Base-by-base conservation (phyloP, 257 asterid genomes). In the Solanum etuberosum region DNA sequence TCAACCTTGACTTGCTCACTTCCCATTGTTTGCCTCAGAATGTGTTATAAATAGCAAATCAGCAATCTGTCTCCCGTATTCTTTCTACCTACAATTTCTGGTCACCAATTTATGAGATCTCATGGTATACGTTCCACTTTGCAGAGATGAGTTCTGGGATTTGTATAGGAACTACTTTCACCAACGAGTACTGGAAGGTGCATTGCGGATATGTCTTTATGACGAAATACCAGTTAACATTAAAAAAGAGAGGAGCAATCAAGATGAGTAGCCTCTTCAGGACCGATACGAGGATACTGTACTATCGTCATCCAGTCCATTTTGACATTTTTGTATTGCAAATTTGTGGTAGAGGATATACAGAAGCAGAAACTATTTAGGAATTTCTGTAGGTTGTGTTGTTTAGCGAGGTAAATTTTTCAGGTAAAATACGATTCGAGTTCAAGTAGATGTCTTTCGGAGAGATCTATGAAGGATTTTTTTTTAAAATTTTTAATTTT, bases 141-240 rank as follows among this genome's bases (percentile, higher is more conserved):
- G 78, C 97, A 97, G 99, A 85, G 98, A 97, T 46, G 99, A 95
- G 93, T 94, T 97, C 86, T 97, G 99, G 99, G 97, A 94, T 85
- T 88, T 97, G 90, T 94, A 95, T 71, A 91, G 84, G 91, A 93
- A 90, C 92, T 93, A 89, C 86, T 92, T 97, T 85, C 97, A 97
- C 88, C 92, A 91, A 82, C 93, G 89, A 38, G 86, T 95, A 86
- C 92, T 97, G 42, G 93, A 92, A 86, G 97, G 99, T 88, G 84
- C 90, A 9, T 83, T 95, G 38, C 97, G 95, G 34, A 90, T 97
- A 70, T 93, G 94, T 88, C 95, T 97, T 65, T 89, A 94, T 31
- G 96, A 97, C 76, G 92, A 92, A 73, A 63, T 92, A 61, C 92
- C 94, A 76, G 43, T 25, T 81, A 48, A 29, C 23, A 6, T 18